phyloP scores from a whole-genome alignment of 306 rosid species.

The Glycine tomentella region DNA sequence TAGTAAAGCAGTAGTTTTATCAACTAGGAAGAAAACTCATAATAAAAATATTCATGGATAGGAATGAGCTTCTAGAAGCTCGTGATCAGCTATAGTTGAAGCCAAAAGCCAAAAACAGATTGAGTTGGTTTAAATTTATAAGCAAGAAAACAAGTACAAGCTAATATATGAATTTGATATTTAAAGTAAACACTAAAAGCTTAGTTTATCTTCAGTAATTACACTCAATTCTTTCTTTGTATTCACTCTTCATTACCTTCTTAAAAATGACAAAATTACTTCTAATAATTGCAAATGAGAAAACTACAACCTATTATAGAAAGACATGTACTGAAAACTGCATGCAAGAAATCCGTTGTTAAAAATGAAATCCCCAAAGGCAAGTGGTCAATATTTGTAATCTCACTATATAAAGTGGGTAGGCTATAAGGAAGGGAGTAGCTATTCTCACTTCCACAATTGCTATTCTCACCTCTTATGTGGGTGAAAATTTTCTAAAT shows the following conservation, averaged over 20 bases:
- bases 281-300: background rate
- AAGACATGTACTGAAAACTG: background rate
- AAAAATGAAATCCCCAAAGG: background rate
- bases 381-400: background rate
- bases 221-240: slow-evolving; percentile 17
- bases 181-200: slow-evolving; percentile 4
- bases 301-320: background rate
- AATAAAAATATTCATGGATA: background rate
- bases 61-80: background rate
- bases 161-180: background rate
- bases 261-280: background rate
- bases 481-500: no score
- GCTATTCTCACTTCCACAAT: no score
- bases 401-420: background rate
- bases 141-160: no score
- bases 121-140: no score
- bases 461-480: no score
- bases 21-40: background rate
- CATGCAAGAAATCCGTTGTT: background rate
- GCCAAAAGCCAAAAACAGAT: no score
- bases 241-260: slow-evolving; percentile 6
- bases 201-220: background rate
- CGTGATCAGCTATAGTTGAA: background rate
- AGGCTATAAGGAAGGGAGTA: background rate
- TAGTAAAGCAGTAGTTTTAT: background rate